Base-by-base conservation (phyloP, 2,329 filamentous ascomycete genomes). In the Saccharata proteae region DNA sequence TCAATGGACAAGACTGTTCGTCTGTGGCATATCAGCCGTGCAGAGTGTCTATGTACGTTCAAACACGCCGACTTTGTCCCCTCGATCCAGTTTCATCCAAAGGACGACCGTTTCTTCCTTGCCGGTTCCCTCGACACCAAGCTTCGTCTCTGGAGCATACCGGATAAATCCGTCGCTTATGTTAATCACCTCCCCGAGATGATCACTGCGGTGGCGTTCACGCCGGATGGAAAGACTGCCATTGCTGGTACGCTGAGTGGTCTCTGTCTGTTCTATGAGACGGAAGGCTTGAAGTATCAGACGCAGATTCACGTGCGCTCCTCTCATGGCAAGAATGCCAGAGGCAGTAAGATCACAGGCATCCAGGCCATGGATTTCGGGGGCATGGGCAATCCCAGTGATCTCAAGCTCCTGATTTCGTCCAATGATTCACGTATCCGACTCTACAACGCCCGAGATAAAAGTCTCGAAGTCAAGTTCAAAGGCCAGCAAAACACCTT, bases 1-100 rank as follows among this genome's bases (percentile, higher is more conserved):
- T 93, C 86, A 0, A 94, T 96, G 85, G 90, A 98, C 53, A 94
- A 94, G 62, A 93, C 86, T 0, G 90, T 98, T 9, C 73, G 84
- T 10, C 57, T 98, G 28, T 98, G 90, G 88, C 90, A 98, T 55
- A 68, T 90, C 39, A 88, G 74, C 49, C 70, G 88, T 31, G 57
- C 69, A 3, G 86, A 96, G 47, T 94, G 85, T 46, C 65, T 98
- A 1, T 93, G 85, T 55, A 85, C 80, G 2, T 98, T 96, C 60
- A 83, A 86, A 46, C 90, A 96, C 55, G 83, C 77, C 45, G 90
- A 98, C 51, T 85, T 94, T 44, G 88, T 96, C 27, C 93, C 90
- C 0, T 88, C 85, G 1, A 86, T 98, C 29, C 75, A 83, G 21
- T 98, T 98, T 43, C 90, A 98, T 51, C 90, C 90, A 0, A 77